phyloP scores from a whole-genome alignment of 108 stramenopile species.

The Discostella stelligeroides region DNA sequence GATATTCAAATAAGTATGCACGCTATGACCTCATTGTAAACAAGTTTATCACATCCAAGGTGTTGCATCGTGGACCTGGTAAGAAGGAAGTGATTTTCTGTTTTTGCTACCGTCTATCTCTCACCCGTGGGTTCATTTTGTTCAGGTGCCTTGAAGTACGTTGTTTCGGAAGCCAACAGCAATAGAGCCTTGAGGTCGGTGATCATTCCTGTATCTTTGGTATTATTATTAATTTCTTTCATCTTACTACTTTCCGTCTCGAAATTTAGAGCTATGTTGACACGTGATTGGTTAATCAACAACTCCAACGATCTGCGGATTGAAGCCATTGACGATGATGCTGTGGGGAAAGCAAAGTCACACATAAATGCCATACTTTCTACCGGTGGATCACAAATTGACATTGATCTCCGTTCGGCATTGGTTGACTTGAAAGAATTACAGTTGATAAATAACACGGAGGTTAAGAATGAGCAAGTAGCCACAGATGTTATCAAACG shows the following conservation, averaged over 20 bases:
- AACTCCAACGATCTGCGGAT: conserved; percentile 40
- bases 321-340: conserved; percentile 15
- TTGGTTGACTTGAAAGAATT: conserved; percentile 64
- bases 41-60: conserved; percentile 79
- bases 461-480: conserved; percentile 21
- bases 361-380: conserved; percentile 29
- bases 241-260: conserved; percentile 12
- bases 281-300: conserved; percentile 34
- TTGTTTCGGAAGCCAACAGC: conserved; percentile 65
- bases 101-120: background rate
- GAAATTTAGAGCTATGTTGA: conserved; percentile 40
- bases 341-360: conserved; percentile 24
- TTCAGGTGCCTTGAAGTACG: conserved; percentile 73
- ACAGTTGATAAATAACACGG: conserved; percentile 31
- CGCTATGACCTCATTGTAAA: conserved; percentile 86
- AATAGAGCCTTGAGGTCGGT: conserved; percentile 68
- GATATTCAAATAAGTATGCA: conserved; percentile 85
- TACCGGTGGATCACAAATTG: conserved; percentile 28
- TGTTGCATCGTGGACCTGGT: conserved; percentile 58
- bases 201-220: background rate
- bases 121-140: background rate
- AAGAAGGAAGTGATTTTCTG: background rate
- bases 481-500: conserved; percentile 14
- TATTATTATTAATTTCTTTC: background rate
- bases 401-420: conserved; percentile 60